Percentiles rank a stretch among this genome's conserved stretches.
These are phyloP conservation scores for Solanum chmielewskii DNA, from an alignment of 257 asterid genomes.

Conservation along the genomic window DNA sequence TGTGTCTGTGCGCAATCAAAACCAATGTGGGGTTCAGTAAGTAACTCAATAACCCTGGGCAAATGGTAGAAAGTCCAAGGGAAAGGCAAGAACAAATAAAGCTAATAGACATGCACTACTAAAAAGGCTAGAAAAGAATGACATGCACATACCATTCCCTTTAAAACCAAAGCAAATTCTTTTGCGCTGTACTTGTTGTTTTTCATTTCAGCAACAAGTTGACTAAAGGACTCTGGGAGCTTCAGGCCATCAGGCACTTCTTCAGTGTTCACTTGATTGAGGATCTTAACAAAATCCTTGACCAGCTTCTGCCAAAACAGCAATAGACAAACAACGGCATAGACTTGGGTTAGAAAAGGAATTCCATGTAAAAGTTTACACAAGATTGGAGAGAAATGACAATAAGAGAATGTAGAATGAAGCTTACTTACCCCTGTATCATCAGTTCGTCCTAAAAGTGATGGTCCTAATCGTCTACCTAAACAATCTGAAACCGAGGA, in stretches of 20 bases:
- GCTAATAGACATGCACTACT: neutral
- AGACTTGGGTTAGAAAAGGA: neutral
- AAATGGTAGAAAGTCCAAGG: neutral
- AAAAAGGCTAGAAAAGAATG: neutral
- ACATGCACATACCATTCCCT: slow-evolving; percentile 75
- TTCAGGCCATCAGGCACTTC: slow-evolving; percentile 74
- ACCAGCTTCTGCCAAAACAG: slow-evolving; percentile 63
- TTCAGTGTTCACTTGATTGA: slow-evolving; percentile 85
- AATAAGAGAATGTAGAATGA: neutral
- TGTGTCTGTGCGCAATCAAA: neutral
- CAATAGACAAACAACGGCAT: neutral
- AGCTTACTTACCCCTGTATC: slow-evolving; percentile 75
- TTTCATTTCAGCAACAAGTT: slow-evolving; percentile 89
- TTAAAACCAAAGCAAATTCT: slow-evolving; percentile 85
- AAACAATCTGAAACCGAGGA: slow-evolving; percentile 64
- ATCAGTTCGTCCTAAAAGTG: slow-evolving; percentile 76
- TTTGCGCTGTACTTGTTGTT: slow-evolving; percentile 64
- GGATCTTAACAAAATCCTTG: slow-evolving; percentile 79
- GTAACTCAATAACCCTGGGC: neutral
- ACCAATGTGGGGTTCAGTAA: neutral
- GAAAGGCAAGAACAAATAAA: neutral
- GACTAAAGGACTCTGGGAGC: slow-evolving; percentile 84
- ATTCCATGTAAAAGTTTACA: neutral
- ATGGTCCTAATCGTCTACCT: slow-evolving; percentile 95
- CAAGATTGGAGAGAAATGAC: neutral